Evolutionary conservation across 768 basidiomycete species (phyloP), one percentile per base, ranked within the genome.

Genomic region (Boletus subparvulus): DNA sequence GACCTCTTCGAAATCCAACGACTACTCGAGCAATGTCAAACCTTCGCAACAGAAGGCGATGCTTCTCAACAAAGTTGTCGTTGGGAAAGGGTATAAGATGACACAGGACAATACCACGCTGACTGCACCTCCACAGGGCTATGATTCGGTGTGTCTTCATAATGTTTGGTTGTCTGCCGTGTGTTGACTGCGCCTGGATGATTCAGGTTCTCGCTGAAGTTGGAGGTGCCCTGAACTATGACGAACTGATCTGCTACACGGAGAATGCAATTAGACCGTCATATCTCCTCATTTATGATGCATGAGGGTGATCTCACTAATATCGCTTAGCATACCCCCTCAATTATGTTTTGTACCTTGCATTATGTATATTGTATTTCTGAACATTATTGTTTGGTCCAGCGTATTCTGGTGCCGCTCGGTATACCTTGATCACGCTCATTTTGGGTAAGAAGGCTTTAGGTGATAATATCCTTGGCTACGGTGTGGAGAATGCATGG

Each of bases 1-100:
- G n/a, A 88, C 87, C 2, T 87, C 87, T n/a, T 88, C 87, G 8
- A 88, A 88, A 80, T 86, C 87, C 17, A 84, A 87, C 56, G 87
- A 89, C 69, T 89, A 89, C 64, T 86, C 86, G 13, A 75, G 73
- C 49, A 87, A 86, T 56, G 75, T 79, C 50, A 80, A 78, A 56
- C 72, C 77, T 42, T 87, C 84, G 0, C 68, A 70, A 16, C 69
- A 82, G 59, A 87, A 87, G 61, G 83, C 83, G 0, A 85, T 89
- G 39, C 76, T 89, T n/a, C 71, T 89, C 51, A 88, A 87, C 71
- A 88, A 88, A 63, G 87, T 89, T 19, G 74, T 88, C 14, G 86
- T 87, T 24, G 87, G 87, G 28, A 85, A 82, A 62, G 86, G 85
- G 5, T 83, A 78, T 62, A 90, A 88, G 69, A 74, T 87, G 74